Conservation (phyloP, 768 basidiomycete species). For the Amanita rimosa region DNA sequence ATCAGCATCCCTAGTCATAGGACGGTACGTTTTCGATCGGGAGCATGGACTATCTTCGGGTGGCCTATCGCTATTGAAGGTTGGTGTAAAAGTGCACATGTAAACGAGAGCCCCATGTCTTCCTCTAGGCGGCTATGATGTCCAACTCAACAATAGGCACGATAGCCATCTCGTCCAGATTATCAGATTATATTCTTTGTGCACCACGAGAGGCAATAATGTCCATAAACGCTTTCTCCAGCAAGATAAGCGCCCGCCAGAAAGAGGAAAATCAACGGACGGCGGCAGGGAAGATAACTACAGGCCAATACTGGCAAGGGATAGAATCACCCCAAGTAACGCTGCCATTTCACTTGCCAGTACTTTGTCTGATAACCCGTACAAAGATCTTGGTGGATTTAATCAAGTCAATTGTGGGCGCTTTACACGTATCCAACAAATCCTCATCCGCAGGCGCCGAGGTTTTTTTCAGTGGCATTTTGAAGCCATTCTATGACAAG, state of each 20-base stretch:
- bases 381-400: constrained; percentile 65
- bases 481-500: constrained; percentile 71
- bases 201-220: constrained; percentile 41
- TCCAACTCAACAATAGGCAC: constrained; percentile 72
- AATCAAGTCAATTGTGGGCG: constrained; percentile 72
- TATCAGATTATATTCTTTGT: constrained; percentile 50
- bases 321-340: constrained; percentile 67
- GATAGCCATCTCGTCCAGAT: constrained; percentile 56
- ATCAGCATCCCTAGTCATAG: constrained; percentile 43
- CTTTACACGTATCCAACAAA: constrained; percentile 66
- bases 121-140: constrained; percentile 68
- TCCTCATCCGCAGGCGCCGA: constrained; percentile 53
- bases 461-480: constrained; percentile 51
- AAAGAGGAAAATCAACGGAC: constrained; percentile 36
- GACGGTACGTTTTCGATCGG: constrained; percentile 56
- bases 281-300: constrained; percentile 33
- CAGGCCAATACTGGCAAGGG: constrained; percentile 72
- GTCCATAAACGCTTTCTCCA: constrained; percentile 42
- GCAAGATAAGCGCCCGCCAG: constrained; percentile 32
- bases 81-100: constrained; percentile 11
- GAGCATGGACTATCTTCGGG: constrained; percentile 61
- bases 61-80: constrained; percentile 73
- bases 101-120: constrained; percentile 9
- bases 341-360: background rate
- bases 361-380: background rate